These are phyloP conservation scores for Bipolaris bicolor DNA, from an alignment of 2,329 filamentous ascomycete genomes.

Conservation along the genomic window DNA sequence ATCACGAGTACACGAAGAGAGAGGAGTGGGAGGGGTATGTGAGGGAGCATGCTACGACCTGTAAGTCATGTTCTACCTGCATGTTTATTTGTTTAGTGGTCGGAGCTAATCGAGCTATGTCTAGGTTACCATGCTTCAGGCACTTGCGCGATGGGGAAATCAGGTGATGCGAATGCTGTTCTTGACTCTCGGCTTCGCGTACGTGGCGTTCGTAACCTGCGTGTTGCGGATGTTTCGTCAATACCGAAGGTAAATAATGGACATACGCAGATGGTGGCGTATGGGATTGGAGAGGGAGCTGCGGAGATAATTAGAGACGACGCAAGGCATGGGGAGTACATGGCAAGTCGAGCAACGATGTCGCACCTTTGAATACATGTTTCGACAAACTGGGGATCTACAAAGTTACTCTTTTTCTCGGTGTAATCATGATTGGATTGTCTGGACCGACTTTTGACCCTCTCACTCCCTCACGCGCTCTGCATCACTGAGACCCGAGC, in stretches of 20 bases:
- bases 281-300: conserved; percentile 42
- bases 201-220: conserved; percentile 28
- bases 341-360: neutral
- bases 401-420: too few relatives aligned
- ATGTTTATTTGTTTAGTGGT: neutral
- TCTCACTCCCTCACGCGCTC: too few relatives aligned
- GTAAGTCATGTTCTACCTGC: conserved; percentile 43
- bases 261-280: conserved; percentile 47
- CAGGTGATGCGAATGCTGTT: conserved; percentile 42
- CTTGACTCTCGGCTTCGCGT: conserved; percentile 46
- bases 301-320: conserved; percentile 43
- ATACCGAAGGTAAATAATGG: conserved; percentile 41
- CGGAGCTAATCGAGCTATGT: neutral
- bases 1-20: conserved; percentile 60
- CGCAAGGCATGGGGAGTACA: neutral
- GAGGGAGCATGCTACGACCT: conserved; percentile 65
- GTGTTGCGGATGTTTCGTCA: conserved; percentile 37
- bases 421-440: too few relatives aligned
- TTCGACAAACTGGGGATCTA: too few relatives aligned
- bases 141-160: conserved; percentile 62
- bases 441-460: too few relatives aligned
- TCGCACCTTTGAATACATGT: too few relatives aligned
- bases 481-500: too few relatives aligned
- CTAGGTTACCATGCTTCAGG: conserved; percentile 60
- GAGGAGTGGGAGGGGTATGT: conserved; percentile 66